phyloP scores from a whole-genome alignment of 768 basidiomycete species.

The Lactarius sp. region DNA sequence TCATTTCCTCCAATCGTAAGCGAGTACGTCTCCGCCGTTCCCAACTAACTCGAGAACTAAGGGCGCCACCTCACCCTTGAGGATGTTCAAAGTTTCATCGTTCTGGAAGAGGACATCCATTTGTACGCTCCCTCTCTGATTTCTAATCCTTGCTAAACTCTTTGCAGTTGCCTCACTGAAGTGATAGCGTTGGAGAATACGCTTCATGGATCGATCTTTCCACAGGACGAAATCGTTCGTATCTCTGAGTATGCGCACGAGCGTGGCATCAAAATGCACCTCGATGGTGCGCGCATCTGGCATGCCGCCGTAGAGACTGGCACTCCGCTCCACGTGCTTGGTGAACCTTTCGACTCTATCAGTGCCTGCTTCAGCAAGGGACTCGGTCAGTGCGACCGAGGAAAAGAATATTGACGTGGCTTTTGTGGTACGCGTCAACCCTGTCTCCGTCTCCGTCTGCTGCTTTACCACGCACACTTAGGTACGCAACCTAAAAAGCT shows the following conservation, averaged over 20 bases:
- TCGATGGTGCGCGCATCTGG: conserved; percentile 94
- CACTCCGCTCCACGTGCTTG: conserved; percentile 65
- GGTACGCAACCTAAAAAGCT: too few relatives aligned
- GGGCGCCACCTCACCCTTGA: conserved; percentile 77
- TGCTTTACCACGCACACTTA: too few relatives aligned
- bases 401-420: too few relatives aligned
- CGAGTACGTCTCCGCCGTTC: background rate
- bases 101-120: conserved; percentile 61
- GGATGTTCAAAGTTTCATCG: conserved; percentile 63
- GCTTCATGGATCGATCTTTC: conserved; percentile 85
- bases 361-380: conserved; percentile 98
- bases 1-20: conserved; percentile 59
- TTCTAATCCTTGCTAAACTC: conserved; percentile 22
- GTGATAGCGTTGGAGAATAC: conserved; percentile 92
- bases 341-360: conserved; percentile 86
- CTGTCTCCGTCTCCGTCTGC: too few relatives aligned
- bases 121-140: conserved; percentile 39
- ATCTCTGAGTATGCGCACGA: conserved; percentile 74
- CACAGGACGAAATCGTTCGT: conserved; percentile 79
- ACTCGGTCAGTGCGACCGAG: conserved; percentile 51
- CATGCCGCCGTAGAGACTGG: conserved; percentile 78
- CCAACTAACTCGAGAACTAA: conserved; percentile 31
- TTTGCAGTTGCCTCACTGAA: conserved; percentile 68
- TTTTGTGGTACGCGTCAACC: too few relatives aligned
- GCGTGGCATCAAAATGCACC: conserved; percentile 74